Base-by-base conservation (phyloP, 2,329 filamentous ascomycete species). In the Venturia effusa region DNA sequence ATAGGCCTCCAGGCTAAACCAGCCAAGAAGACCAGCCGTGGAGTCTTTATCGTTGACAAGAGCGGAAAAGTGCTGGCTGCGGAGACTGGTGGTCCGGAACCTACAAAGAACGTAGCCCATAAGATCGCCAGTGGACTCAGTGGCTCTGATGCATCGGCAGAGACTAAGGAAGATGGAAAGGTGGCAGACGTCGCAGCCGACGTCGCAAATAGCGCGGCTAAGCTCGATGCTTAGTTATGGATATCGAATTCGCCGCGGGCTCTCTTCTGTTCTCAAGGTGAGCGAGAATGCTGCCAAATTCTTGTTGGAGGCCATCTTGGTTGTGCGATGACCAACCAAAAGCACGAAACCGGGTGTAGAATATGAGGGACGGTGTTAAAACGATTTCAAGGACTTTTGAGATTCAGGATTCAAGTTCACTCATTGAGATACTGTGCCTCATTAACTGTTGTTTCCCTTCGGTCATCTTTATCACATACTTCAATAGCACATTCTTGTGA, bases 1-100 rank as follows among this genome's bases (percentile, higher is more conserved):
- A 89, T 97, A 73, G 93, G 92, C n/a, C 78, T 97, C 68, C 92
- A 92, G 79, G 97, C 97, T 79, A 75, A 80, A 8, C 63, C 61
- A 24, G 88, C 89, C 57, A 89, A 86, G 75, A 88, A 90, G 66
- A 96, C 91, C 19, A 85, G 83, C 61, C 86, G 94, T 67, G 94
- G 93, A 68, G 91, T 97, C 45, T 95, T 97, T 70, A 89, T 90
- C 61, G 81, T 97, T 63, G 83, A 89, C 75, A 95, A 94, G 80
- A 74, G 81, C 30, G 92, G 92, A 65, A 92, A 92, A 75, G 85
- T 96, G 27, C 81, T 95, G 43, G 83, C 89, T 24, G 83, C 85
- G 41, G 83, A 93, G 77, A 75, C 87, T 0, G 93, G 92, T 66
- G 85, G 88, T 40, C 92, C 93, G 10, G 85, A 85, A 66, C 86